Evolutionary conservation across 192 early-diverging fungal genomes (phyloP), one percentile per base, ranked within the genome.

Genomic region (Entophlyctis luteolus): DNA sequence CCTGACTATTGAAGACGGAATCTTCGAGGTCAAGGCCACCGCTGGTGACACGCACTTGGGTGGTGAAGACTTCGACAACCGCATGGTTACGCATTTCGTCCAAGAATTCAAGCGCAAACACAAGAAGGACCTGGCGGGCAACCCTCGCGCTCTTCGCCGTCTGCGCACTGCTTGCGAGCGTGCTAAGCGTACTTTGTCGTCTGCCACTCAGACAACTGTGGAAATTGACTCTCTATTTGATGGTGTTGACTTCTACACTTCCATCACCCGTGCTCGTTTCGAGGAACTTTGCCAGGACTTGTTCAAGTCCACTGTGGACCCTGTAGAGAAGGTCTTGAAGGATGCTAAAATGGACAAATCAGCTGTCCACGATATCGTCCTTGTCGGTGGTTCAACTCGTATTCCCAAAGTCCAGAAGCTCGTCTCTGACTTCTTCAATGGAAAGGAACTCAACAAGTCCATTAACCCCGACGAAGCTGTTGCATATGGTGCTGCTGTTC

Each of bases 11-110:
- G 95, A 95, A 77, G 93, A 93, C 73, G 95, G 95, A 74, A 91
- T 96, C 78, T 96, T 98, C 73, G 94, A 95, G 82, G 94, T 98
- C 80, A 93, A 93, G 89, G 91, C 95, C 77, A 98, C 94, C 59
- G 91, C 93, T 71, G 95, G 94, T 89, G 93, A 98, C 80, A 98
- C 95, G 62, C 93, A 98, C 80, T 87, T 98, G 80, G 94, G 95
- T 81, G 95, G 95, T 78, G 93, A 95, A 84, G 94, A 98, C 86
- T 98, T 98, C 83, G 95, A 98, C 85, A 96, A 98, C 92, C 89
- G 92, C 75, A 82, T 98, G 58, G 92, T 98, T 74, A 87, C 90
- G 75, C 91, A 93, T 90, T 98, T 96, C 67, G 77, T 81, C 67
- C 84, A 91, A 73, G 90, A 95, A 84, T 95, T 95, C 89, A 98